These are phyloP conservation scores for Cadophora sp. DNA, from an alignment of 2,329 filamentous ascomycete species.

Conservation along the genomic window DNA sequence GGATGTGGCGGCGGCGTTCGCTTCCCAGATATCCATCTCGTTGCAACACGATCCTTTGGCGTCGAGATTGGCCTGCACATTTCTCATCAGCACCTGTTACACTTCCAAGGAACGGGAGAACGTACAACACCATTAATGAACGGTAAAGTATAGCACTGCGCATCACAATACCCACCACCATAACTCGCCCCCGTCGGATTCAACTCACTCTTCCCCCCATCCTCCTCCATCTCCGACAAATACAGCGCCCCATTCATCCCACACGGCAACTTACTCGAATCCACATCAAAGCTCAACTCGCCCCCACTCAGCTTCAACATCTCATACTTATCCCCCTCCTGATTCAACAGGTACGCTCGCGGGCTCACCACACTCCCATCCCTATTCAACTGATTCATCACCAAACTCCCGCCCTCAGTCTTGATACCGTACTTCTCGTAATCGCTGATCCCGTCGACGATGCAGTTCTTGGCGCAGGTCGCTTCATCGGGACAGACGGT, in stretches of 20 bases:
- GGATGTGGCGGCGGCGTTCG: conserved; percentile 64
- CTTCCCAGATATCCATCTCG: conserved; percentile 74
- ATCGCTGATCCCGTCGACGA: conserved; percentile 57
- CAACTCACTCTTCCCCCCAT: conserved; percentile 62
- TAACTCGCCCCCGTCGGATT: conserved; percentile 65
- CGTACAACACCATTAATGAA: conserved; percentile 59
- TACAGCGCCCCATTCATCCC: conserved; percentile 77
- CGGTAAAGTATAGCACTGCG: conserved; percentile 60
- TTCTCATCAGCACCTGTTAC: conserved; percentile 41
- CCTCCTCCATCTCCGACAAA: conserved; percentile 66
- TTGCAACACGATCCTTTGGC: conserved; percentile 66
- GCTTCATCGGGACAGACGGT: conserved; percentile 56
- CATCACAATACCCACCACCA: conserved; percentile 70
- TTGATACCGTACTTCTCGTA: conserved; percentile 54
- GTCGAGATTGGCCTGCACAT: conserved; percentile 58
- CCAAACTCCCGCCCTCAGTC: conserved; percentile 46
- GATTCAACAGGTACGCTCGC: conserved; percentile 52
- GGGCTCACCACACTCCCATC: conserved; percentile 44
- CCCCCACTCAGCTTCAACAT: conserved; percentile 60
- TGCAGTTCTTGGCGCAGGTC: conserved; percentile 60
- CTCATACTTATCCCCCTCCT: conserved; percentile 61
- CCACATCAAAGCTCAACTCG: conserved; percentile 75
- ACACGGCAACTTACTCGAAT: conserved; percentile 71
- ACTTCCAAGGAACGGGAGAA: conserved; percentile 34
- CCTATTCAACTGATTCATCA: conserved; percentile 41